These are phyloP conservation scores for Nannochloris sp. DNA, from an alignment of 139 green algal genomes.

Conservation along the genomic window DNA sequence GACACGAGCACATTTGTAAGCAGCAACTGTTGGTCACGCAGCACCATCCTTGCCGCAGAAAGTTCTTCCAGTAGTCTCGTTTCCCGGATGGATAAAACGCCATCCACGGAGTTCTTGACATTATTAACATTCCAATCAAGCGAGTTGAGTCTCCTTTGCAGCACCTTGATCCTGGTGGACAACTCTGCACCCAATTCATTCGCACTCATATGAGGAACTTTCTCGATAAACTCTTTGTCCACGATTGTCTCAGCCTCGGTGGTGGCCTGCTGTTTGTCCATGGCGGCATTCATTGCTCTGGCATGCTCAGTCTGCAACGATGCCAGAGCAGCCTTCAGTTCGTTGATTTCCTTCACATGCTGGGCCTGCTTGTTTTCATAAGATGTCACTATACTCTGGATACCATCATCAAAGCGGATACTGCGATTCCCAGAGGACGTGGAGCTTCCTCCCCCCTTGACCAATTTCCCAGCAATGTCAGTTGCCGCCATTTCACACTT, in stretches of 20 bases:
- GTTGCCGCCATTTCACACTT: conserved; percentile 22
- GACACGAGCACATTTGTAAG: neutral
- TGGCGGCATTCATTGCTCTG: conserved; percentile 14
- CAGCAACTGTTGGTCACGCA: neutral
- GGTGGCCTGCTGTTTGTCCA: neutral
- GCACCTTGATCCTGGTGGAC: neutral
- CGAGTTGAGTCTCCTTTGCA: conserved; percentile 13
- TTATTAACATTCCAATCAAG: neutral
- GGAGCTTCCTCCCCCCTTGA: neutral
- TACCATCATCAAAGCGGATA: conserved; percentile 14
- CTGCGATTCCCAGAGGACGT: neutral
- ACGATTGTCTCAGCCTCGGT: conserved; percentile 1
- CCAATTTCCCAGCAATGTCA: conserved; percentile 26
- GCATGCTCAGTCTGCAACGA: conserved; percentile 30
- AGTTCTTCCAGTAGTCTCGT: neutral
- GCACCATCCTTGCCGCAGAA: neutral
- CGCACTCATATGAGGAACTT: conserved; percentile 16
- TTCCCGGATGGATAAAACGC: neutral
- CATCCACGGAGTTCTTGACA: neutral
- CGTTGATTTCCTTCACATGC: conserved; percentile 28
- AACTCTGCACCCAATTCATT: conserved; percentile 24
- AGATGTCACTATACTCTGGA: conserved; percentile 35
- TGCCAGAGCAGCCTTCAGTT: conserved; percentile 30
- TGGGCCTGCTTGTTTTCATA: conserved; percentile 44
- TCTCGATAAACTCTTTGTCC: conserved; percentile 18